phyloP scores from a whole-genome alignment of 495 filamentous ascomycete species.

The Aspergillus hancockii region DNA sequence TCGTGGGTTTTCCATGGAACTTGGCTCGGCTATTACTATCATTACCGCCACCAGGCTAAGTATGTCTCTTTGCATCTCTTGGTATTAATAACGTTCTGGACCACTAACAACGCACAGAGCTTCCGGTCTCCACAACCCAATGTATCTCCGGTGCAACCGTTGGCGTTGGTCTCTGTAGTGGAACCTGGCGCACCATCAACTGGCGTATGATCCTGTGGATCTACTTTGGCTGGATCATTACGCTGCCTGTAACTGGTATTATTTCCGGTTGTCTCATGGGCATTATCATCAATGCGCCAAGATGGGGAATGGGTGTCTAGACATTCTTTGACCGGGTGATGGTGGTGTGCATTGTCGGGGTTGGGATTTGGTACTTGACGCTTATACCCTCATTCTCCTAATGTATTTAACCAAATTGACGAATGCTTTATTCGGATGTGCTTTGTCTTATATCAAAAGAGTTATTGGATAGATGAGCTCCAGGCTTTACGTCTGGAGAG shows the following conservation, averaged over 20 bases:
- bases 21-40: slow-evolving; percentile 20
- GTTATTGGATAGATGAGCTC: too few species aligned
- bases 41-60: slow-evolving; percentile 22
- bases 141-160: slow-evolving; percentile 63
- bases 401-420: too few species aligned
- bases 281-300: slow-evolving; percentile 58
- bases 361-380: not conserved
- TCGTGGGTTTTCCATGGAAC: slow-evolving; percentile 24
- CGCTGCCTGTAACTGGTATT: slow-evolving; percentile 56
- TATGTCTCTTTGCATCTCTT: slow-evolving; percentile 1
- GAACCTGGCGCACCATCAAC: slow-evolving; percentile 58
- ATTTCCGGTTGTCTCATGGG: slow-evolving; percentile 59
- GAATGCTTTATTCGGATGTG: too few species aligned
- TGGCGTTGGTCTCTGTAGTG: slow-evolving; percentile 63
- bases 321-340: not conserved
- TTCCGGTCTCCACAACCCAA: slow-evolving; percentile 46
- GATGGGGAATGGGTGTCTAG: slow-evolving; percentile 24
- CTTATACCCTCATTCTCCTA: too few species aligned
- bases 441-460: too few species aligned
- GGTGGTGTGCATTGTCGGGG: not conserved
- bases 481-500: too few species aligned
- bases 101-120: slow-evolving; percentile 9
- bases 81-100: not conserved
- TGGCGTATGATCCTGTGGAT: slow-evolving; percentile 61
- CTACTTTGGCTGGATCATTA: slow-evolving; percentile 59